Conservation (phyloP, 176 grass and related monocot species). For the Poa pratensis region DNA sequence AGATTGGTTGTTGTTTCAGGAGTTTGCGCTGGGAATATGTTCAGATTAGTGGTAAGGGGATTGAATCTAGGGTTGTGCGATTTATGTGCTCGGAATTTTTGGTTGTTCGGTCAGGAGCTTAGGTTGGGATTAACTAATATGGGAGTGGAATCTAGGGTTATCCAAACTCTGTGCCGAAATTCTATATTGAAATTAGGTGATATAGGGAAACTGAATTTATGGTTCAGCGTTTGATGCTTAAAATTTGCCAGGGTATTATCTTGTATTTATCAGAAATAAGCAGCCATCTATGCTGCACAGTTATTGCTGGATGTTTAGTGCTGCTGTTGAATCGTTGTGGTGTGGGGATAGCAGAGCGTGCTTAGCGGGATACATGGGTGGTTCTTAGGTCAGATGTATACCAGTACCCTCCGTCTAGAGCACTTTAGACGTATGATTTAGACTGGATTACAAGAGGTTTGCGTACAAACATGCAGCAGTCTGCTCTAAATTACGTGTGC, state of each 20-base stretch:
- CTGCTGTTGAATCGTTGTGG: background rate
- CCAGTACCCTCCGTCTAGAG: background rate
- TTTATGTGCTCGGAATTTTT: too few relatives aligned
- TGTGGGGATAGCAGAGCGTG: background rate
- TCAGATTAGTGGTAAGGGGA: background rate
- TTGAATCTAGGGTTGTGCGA: background rate
- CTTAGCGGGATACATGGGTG: background rate
- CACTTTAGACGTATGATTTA: background rate
- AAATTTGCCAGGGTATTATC: background rate
- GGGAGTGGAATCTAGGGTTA: background rate
- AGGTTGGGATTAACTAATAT: background rate
- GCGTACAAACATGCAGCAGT: background rate
- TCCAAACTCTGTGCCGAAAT: background rate
- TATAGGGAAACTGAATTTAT: background rate
- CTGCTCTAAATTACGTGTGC: background rate
- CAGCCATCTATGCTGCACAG: background rate
- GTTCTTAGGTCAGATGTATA: background rate
- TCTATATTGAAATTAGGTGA: too few relatives aligned
- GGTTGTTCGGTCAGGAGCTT: too few relatives aligned
- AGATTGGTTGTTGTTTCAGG: background rate
- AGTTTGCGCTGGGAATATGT: background rate
- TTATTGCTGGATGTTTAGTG: background rate
- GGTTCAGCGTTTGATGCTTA: too few relatives aligned
- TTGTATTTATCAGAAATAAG: background rate
- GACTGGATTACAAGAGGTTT: background rate